Evolutionary conservation across 352 stramenopile species (phyloP).

Genomic region (Pythium aristosporum): DNA sequence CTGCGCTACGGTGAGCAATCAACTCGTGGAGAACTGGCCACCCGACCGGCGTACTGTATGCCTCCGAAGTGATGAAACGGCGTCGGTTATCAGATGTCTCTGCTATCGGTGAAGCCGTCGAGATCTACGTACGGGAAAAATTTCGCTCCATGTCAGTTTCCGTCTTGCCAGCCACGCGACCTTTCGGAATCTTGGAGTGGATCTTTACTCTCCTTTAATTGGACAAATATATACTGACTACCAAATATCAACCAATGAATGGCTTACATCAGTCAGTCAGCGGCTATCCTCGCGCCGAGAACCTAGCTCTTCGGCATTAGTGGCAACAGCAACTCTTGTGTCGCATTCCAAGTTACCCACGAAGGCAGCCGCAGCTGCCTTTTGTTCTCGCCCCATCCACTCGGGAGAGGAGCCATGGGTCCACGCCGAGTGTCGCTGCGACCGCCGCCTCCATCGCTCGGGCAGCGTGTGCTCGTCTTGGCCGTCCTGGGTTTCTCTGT

Average conservation of each 20-base stretch:
- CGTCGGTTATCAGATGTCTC: no score
- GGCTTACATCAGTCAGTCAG: background rate
- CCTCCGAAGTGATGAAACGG: no score
- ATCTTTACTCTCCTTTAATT: constrained; percentile 17
- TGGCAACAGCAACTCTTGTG: background rate
- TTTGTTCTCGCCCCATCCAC: background rate
- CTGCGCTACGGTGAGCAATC: no score
- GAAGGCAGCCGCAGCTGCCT: background rate
- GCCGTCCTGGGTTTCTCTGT: constrained; percentile 13
- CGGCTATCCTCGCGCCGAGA: background rate
- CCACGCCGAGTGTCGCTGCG: constrained; percentile 13
- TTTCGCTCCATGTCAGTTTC: background rate
- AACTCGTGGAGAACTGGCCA: no score
- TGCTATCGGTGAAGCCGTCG: no score
- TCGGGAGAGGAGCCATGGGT: background rate
- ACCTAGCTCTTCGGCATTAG: no score
- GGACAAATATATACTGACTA: background rate
- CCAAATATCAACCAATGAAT: constrained; percentile 1
- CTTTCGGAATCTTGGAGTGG: constrained; percentile 2
- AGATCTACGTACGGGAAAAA: background rate
- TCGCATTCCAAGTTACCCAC: background rate
- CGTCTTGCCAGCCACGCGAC: background rate
- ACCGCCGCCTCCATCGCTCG: constrained; percentile 5
- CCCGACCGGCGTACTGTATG: no score
- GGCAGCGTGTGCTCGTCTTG: constrained; percentile 14